These are phyloP conservation scores for Primulina tabacum DNA, from an alignment of 257 asterid species.

Conservation along the genomic window DNA sequence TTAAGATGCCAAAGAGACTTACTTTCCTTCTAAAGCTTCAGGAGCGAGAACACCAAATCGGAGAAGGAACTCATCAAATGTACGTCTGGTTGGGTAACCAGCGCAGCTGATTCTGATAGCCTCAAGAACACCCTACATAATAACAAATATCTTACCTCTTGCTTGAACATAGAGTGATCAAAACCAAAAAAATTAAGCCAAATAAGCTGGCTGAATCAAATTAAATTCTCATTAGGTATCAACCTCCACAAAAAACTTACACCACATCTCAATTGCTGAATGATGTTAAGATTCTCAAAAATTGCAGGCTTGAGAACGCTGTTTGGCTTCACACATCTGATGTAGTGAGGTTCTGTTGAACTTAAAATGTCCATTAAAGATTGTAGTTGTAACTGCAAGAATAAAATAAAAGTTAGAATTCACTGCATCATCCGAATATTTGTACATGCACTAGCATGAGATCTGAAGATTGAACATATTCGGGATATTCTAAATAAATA, in stretches of 20 bases:
- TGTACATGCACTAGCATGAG: conserved; percentile 14
- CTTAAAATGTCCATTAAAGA: conserved; percentile 94
- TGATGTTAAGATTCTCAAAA: conserved; percentile 83
- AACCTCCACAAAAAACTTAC: conserved; percentile 57
- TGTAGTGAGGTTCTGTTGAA: conserved; percentile 97
- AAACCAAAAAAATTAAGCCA: neutral
- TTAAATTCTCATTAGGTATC: conserved; percentile 22
- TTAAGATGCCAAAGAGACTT: conserved; percentile 31
- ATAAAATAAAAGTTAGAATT: conserved; percentile 29
- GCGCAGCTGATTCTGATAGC: conserved; percentile 99
- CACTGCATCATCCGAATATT: conserved; percentile 25
- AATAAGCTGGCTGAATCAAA: conserved; percentile 18
- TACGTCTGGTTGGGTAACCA: conserved; percentile 98
- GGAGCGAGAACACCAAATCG: conserved; percentile 98
- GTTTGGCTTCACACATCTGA: conserved; percentile 98
- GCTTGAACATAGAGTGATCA: conserved; percentile 3
- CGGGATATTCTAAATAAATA: neutral
- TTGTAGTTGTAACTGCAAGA: conserved; percentile 88
- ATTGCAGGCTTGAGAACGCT: conserved; percentile 87
- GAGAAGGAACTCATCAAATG: conserved; percentile 94
- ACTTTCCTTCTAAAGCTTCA: conserved; percentile 70
- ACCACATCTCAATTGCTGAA: conserved; percentile 98
- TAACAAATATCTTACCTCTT: conserved; percentile 9
- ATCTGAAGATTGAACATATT: conserved; percentile 3
- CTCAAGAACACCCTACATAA: conserved; percentile 88